Percentiles rank a stretch among this genome's conserved stretches.
Conservation (phyloP, 345 rosid species). For the Syzygium aqueum region DNA sequence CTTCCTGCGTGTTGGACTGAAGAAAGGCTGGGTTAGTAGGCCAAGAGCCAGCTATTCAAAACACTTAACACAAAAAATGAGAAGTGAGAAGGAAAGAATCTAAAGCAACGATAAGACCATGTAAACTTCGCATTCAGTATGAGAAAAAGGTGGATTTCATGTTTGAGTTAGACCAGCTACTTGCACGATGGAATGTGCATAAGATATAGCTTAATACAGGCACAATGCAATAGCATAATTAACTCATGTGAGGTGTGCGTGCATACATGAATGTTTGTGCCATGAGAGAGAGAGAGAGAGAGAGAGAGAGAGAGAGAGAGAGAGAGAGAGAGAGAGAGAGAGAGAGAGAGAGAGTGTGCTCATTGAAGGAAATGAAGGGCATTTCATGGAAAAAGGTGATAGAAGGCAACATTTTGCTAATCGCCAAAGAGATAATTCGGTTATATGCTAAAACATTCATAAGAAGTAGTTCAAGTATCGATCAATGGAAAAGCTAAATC, state of each 20-base stretch:
- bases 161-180: background rate
- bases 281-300: background rate
- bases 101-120: background rate
- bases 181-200: background rate
- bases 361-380: background rate
- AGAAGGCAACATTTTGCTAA: background rate
- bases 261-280: background rate
- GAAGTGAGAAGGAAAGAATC: background rate
- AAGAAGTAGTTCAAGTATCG: background rate
- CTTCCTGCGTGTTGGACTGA: constrained; percentile 80
- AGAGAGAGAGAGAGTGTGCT: background rate
- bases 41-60: background rate
- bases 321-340: background rate
- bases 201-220: background rate
- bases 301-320: background rate
- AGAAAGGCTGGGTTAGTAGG: constrained; percentile 1
- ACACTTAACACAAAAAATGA: background rate
- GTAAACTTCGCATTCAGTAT: background rate
- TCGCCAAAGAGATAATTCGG: background rate
- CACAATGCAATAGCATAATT: background rate
- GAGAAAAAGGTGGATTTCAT: background rate
- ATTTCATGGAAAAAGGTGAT: background rate
- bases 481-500: background rate
- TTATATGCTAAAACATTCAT: background rate
- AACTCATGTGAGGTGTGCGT: background rate